Conservation (phyloP, 2,329 filamentous ascomycete species). For the Boeremia lycopersici region DNA sequence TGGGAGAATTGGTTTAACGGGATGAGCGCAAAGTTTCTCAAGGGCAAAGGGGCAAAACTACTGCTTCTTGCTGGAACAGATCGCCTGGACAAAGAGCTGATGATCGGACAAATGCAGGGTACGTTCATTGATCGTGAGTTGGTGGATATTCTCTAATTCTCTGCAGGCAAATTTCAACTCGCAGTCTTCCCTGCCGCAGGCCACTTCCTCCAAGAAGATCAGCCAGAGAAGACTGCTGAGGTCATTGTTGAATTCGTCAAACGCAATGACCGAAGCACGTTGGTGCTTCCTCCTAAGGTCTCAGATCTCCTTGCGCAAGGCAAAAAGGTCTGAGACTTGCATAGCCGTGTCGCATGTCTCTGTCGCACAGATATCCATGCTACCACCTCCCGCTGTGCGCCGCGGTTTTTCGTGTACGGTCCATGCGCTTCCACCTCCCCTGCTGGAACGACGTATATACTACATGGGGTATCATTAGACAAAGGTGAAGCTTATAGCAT, state of each 20-base stretch:
- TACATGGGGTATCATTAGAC: conserved; percentile 19
- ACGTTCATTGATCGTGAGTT: conserved; percentile 29
- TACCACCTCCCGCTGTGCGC: background rate
- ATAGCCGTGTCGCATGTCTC: background rate
- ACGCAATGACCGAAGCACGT: conserved; percentile 81
- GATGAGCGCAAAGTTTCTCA: conserved; percentile 85
- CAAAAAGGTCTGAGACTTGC: conserved; percentile 52
- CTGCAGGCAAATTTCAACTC: conserved; percentile 85
- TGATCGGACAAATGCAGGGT: conserved; percentile 98
- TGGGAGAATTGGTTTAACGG: conserved; percentile 95
- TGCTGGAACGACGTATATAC: background rate
- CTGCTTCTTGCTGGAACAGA: conserved; percentile 88
- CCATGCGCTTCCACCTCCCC: background rate
- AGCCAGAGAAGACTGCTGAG: conserved; percentile 86
- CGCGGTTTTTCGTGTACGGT: background rate
- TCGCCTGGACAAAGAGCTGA: conserved; percentile 86
- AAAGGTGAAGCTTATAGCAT: background rate
- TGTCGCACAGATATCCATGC: background rate
- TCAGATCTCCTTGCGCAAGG: conserved; percentile 56
- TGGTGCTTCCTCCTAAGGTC: conserved; percentile 93
- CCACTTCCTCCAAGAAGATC: conserved; percentile 95
- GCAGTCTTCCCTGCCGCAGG: conserved; percentile 94
- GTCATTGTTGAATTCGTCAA: conserved; percentile 89
- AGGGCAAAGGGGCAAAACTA: conserved; percentile 80
- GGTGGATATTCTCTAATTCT: conserved; percentile 26